Evolutionary conservation across 441 rosid species (phyloP).

Genomic region (Melastoma candidum): DNA sequence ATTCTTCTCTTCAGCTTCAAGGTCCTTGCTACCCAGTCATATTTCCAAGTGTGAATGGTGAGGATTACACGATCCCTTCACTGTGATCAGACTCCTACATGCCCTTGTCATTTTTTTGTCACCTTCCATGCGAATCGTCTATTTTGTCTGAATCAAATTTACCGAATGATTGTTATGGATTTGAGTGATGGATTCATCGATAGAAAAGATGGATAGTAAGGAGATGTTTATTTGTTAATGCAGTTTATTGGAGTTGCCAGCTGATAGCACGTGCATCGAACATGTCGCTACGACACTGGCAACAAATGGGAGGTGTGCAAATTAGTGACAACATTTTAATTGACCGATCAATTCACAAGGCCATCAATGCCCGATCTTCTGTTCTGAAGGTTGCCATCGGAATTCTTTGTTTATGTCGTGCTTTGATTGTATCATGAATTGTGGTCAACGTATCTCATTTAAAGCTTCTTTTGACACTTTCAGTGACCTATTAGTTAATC

Average conservation of each 20-base stretch:
- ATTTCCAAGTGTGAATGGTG: constrained; percentile 88
- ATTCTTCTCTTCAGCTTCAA: constrained; percentile 86
- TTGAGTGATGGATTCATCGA: too few relatives aligned
- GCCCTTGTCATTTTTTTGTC: too few relatives aligned
- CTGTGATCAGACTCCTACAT: too few relatives aligned
- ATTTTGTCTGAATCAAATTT: too few relatives aligned
- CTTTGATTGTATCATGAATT: constrained; percentile 9
- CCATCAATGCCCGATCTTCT: constrained; percentile 74
- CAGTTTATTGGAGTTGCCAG: constrained; percentile 97
- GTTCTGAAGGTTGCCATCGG: constrained; percentile 63
- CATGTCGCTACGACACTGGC: constrained; percentile 77
- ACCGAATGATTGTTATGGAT: too few relatives aligned
- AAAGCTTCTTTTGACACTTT: too few relatives aligned
- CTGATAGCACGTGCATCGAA: constrained; percentile 83
- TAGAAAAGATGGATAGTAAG: neutral
- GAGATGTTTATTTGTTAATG: neutral
- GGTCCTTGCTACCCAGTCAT: constrained; percentile 97
- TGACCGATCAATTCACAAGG: constrained; percentile 75
- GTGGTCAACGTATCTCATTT: too few relatives aligned
- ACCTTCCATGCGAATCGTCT: too few relatives aligned
- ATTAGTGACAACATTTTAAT: constrained; percentile 76
- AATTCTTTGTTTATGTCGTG: neutral
- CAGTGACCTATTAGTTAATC: too few relatives aligned
- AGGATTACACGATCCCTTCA: constrained; percentile 1
- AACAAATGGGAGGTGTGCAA: constrained; percentile 82